Base-by-base conservation (phyloP, 164 flowering plant species). In the Protea cynaroides region DNA sequence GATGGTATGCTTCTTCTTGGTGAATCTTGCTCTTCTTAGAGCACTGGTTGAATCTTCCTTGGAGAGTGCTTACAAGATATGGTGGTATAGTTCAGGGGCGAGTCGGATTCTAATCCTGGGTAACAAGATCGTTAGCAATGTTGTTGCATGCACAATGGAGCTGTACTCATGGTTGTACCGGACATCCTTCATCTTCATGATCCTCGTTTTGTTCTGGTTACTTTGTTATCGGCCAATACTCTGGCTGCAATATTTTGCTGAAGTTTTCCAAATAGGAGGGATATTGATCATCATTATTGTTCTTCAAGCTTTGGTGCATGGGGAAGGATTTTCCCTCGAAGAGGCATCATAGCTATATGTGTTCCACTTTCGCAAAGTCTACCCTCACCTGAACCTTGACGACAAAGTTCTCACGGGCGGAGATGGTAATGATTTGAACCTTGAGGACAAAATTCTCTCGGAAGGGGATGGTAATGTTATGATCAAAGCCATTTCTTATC, bases 1-100 rank as follows among this genome's bases (percentile, higher is more conserved):
- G n/a, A n/a, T n/a, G n/a, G n/a, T n/a, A n/a, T n/a, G 97, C 74
- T 95, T 95, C 77, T 95, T 95, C 72, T 77, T 95, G 56, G 99
- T 95, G 8, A 95, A 92, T 75, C 92, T 95, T 61, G 90, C 92
- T 43, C 79, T 95, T 18, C 63, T 95, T 62, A 84, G 94, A 68
- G 97, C 83, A 56, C 65, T 95, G 59, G 92, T 95, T 29, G 99
- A 92, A 63, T 92, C 99, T 17, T 90, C 99, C 1, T 58, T 95
- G 51, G 97, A 89, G 67, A 62, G 71, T 22, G 86, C 86, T 4
- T 87, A 93, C 77, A 90, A 93, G 71, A 79, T 87, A 56, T 90
- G 98, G 97, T 94, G 97, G 97, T 90, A 89, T 71, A 65, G 73
- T 49, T 87, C 96, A 0, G 98, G 93, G 1, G 83, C 82, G 3